Conservation (phyloP, 2,329 filamentous ascomycete genomes). For the Fusarium veterinarium region DNA sequence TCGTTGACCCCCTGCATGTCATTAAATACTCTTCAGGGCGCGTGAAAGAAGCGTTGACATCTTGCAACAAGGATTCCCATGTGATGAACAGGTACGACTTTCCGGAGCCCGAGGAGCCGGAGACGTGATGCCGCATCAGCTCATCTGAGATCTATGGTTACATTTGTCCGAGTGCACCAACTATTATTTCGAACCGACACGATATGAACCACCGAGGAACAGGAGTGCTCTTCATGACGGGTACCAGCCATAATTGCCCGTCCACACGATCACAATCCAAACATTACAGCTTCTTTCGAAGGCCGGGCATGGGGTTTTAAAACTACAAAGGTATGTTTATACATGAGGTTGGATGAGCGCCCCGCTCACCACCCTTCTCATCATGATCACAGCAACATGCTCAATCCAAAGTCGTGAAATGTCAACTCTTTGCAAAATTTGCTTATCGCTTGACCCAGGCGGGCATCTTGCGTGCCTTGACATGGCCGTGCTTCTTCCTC, state of each 20-base stretch:
- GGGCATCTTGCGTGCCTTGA: constrained; percentile 98
- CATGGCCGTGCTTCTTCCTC: constrained; percentile 95
- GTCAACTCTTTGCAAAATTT: constrained; percentile 14
- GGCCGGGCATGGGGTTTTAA: constrained; percentile 38
- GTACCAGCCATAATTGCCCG: neutral
- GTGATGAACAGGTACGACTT: constrained; percentile 17
- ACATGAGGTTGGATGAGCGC: constrained; percentile 36
- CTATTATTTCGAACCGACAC: neutral
- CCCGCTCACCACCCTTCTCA: constrained; percentile 34
- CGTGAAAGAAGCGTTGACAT: constrained; percentile 10
- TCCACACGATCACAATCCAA: constrained; percentile 13
- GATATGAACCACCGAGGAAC: neutral
- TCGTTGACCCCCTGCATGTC: constrained; percentile 12
- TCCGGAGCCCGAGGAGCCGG: constrained; percentile 1
- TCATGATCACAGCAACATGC: constrained; percentile 29
- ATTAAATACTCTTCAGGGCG: constrained; percentile 1
- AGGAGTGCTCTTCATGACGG: neutral
- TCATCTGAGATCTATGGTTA: constrained; percentile 3
- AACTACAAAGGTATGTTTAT: constrained; percentile 46
- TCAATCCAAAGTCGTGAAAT: constrained; percentile 28
- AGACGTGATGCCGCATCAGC: constrained; percentile 1
- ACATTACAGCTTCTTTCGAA: constrained; percentile 17
- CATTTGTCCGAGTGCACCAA: neutral
- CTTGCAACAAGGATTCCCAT: constrained; percentile 35
- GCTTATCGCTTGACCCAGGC: constrained; percentile 90